Base-by-base conservation (phyloP, 2,329 filamentous ascomycete species). In the Balansia obtecta region DNA sequence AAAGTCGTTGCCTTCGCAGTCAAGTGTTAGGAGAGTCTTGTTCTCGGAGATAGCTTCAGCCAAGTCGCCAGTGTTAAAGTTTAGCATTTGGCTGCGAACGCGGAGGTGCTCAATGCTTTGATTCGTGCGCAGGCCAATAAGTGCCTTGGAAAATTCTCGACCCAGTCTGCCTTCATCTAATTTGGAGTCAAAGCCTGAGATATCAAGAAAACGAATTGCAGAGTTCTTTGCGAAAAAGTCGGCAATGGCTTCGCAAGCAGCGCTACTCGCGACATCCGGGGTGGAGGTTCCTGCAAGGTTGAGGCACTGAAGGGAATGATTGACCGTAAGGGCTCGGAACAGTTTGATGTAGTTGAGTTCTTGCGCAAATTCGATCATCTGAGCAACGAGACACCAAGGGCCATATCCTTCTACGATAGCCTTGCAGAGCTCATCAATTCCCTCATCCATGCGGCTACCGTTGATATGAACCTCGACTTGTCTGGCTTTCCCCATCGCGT, bases 151-250 rank as follows among this genome's bases (percentile, higher is more conserved):
- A 52, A 79, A 75, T 9, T 74, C 74, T 51, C 67, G 71, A 15
- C 76, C 76, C 10, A 80, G 67, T 52, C 77, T 73, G 0, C 74
- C 73, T 54, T 80, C 77, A 54, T 80, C 77, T 7, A 80, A 64
- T 59, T 77, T 79, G 43, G 75, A 74, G 45, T 72, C 73, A 57
- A 74, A 79, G 2, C 77, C 77, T 0, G 77, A 80, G 8, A 80
- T 63, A 55, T 80, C 76, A 2, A 80, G 67, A 51, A 68, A 77
- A n/a, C 68, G 71, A 43, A 80, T 63, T 0, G 71, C 73, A 8
- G 63, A 60, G 59, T 80, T 80, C 27, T 65, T 63, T n/a, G 69
- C 65, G 41, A 80, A 75, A 47, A 80, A 72, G 4, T 69, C 64
- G 27, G 73, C 71, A 1, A 80, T 63, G 0, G 73, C 69, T 41